Percentiles rank a stretch among this genome's conserved stretches.
Evolutionary conservation across 306 rosid genomes (phyloP).

Genomic region (Hippophae rhamnoides): DNA sequence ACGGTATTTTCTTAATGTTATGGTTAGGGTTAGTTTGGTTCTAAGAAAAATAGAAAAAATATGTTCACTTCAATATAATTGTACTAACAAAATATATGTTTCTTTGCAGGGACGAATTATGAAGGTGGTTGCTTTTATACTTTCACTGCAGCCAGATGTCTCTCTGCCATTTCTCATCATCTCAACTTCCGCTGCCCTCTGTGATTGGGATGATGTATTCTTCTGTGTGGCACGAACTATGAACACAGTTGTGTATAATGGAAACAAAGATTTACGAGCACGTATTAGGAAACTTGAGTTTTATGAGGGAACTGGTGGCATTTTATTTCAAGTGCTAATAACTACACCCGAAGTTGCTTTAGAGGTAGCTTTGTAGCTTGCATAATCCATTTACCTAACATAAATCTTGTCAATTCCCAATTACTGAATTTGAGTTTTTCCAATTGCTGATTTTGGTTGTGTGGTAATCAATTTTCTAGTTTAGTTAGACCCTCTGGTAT

Average conservation of each 20-base stretch:
- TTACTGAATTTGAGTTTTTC: too few relatives aligned
- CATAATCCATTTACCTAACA: constrained; percentile 1
- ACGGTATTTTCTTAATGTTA: too few relatives aligned
- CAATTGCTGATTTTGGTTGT: too few relatives aligned
- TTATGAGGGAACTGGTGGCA: constrained; percentile 23
- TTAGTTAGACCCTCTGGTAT: too few relatives aligned
- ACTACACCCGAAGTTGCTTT: constrained; percentile 33
- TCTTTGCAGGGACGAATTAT: constrained; percentile 43
- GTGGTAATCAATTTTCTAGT: too few relatives aligned
- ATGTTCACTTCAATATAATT: too few relatives aligned
- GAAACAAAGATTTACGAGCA: constrained; percentile 39
- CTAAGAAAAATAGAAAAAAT: too few relatives aligned
- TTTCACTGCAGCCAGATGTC: constrained; percentile 33
- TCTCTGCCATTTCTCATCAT: constrained; percentile 51
- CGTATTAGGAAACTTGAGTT: constrained; percentile 46
- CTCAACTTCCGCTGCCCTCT: constrained; percentile 40
- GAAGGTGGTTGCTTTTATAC: constrained; percentile 41
- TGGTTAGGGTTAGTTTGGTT: too few relatives aligned
- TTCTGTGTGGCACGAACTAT: constrained; percentile 36
- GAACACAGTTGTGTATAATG: constrained; percentile 42
- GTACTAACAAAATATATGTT: background rate
- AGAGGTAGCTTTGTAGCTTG: constrained; percentile 35
- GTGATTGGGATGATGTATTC: constrained; percentile 46
- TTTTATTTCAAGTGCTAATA: constrained; percentile 46
- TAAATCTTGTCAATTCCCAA: background rate